phyloP scores from a whole-genome alignment of 23 red algal species.

The Gracilariopsis chorda region DNA sequence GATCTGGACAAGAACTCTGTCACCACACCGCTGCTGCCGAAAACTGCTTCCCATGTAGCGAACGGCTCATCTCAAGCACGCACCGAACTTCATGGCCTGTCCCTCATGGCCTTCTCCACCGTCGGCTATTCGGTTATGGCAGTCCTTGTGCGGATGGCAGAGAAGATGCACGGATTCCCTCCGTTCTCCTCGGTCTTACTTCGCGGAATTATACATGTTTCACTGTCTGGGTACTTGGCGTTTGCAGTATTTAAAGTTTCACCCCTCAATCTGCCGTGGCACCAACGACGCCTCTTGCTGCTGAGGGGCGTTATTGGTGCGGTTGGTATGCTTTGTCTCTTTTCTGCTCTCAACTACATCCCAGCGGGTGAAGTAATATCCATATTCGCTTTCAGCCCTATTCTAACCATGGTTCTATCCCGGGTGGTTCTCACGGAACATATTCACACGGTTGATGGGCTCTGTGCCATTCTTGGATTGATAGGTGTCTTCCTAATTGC shows the following conservation, averaged over 20 bases:
- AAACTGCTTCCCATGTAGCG: background rate
- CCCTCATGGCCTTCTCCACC: conserved; percentile 46
- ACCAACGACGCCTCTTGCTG: background rate
- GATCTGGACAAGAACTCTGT: background rate
- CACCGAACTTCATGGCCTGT: background rate
- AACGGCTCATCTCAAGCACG: background rate
- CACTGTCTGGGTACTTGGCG: background rate
- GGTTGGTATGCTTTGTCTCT: conserved; percentile 14
- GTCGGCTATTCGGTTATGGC: conserved; percentile 25
- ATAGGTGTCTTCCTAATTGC: conserved; percentile 18
- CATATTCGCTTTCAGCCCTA: conserved; percentile 38
- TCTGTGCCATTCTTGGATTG: conserved; percentile 20
- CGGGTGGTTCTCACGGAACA: conserved; percentile 9
- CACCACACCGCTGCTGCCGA: background rate
- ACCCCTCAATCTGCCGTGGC: background rate
- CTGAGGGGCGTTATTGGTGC: conserved; percentile 26
- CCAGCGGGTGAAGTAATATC: conserved; percentile 29
- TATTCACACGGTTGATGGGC: background rate
- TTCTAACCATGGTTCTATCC: conserved; percentile 29
- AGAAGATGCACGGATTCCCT: background rate
- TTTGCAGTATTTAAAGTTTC: background rate
- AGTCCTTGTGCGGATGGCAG: background rate
- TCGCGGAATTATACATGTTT: conserved; percentile 3
- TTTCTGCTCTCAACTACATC: background rate
- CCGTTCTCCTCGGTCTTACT: background rate